Evolutionary conservation across 2,329 filamentous ascomycete genomes (phyloP), one percentile per base, ranked within the genome.

Genomic region (Ascomycota sp.): DNA sequence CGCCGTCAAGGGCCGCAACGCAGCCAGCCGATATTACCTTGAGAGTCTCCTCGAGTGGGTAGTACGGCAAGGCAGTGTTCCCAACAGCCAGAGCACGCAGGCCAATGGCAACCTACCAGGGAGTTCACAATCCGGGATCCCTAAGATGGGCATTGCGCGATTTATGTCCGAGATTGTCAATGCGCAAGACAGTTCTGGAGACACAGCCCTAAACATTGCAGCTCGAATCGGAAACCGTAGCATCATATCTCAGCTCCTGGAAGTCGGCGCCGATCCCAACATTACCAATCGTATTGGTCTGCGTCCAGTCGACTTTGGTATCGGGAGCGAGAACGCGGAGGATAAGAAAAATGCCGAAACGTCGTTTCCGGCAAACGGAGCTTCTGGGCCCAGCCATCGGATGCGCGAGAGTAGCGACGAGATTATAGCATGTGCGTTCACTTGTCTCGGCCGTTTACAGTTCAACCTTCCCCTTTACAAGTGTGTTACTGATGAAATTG

Each of bases 161-260:
- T 98, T 98, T 54, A 91, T 98, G 69, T 81, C 78, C 29, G 85
- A 95, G 46, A 91, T 98, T 50, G 86, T 98, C 35, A 95, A 98
- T 43, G 77, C 85, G 0, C 79, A 86, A 43, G 89, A 98, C 51
- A 83, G 85, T 43, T 78, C 79, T 22, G 89, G 89, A 1, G 92
- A 98, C 45, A 98, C 89, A 0, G 89, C 89, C 0, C 61, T 98
- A 13, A 94, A 94, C 41, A 75, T 95, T 36, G 89, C 86, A 2
- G 85, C 89, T 2, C 68, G 89, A 36, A 92, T 94, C 40, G 82
- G 83, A 15, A 95, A 93, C 47, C 67, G 78, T 32, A 91, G 82
- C 43, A 93, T 98, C 42, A 92, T 95, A 33, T 86, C 83, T n/a
- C 89, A 98, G 47, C 61, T 98, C 21, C 63, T 95, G 8, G 89